These are phyloP conservation scores for Aspergillus ochraceus DNA, from an alignment of 2,329 filamentous ascomycete species.

Conservation along the genomic window DNA sequence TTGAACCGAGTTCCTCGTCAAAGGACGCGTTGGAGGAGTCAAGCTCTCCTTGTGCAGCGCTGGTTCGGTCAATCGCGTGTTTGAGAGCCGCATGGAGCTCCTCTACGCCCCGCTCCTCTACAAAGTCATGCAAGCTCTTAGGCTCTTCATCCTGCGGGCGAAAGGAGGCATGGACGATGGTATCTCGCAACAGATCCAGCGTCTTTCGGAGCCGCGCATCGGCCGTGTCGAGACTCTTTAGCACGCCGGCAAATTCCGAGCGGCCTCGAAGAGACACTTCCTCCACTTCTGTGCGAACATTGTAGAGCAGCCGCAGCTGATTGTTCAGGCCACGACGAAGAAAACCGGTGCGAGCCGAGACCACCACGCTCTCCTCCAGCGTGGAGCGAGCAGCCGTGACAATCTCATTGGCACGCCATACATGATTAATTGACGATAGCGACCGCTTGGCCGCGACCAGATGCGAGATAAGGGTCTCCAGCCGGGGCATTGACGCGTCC, in stretches of 20 bases:
- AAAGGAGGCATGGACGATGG: slow-evolving; percentile 59
- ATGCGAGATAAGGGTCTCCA: slow-evolving; percentile 80
- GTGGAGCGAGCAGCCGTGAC: slow-evolving; percentile 72
- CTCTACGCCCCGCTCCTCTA: slow-evolving; percentile 63
- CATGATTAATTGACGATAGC: slow-evolving; percentile 76
- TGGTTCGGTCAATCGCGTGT: slow-evolving; percentile 61
- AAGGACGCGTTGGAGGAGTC: slow-evolving; percentile 62
- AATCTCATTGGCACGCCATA: slow-evolving; percentile 84
- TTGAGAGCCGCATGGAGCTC: slow-evolving; percentile 58
- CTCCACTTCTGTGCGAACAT: slow-evolving; percentile 46
- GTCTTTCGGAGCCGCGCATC: slow-evolving; percentile 58
- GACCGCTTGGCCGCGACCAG: slow-evolving; percentile 86
- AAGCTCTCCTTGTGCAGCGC: slow-evolving; percentile 60
- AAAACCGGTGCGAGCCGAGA: slow-evolving; percentile 70
- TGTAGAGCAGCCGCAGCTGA: slow-evolving; percentile 46
- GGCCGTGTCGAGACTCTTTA: slow-evolving; percentile 60
- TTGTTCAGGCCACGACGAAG: slow-evolving; percentile 60
- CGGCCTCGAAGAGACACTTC: slow-evolving; percentile 43
- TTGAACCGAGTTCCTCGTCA: slow-evolving; percentile 68
- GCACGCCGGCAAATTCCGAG: slow-evolving; percentile 48
- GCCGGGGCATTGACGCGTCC: slow-evolving; percentile 34
- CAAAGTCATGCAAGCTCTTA: slow-evolving; percentile 65
- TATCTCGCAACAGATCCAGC: slow-evolving; percentile 56
- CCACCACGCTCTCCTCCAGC: slow-evolving; percentile 74
- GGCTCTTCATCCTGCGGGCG: slow-evolving; percentile 49